Base-by-base conservation (phyloP, 306 rosid species). In the Hylodesmum podocarpum region DNA sequence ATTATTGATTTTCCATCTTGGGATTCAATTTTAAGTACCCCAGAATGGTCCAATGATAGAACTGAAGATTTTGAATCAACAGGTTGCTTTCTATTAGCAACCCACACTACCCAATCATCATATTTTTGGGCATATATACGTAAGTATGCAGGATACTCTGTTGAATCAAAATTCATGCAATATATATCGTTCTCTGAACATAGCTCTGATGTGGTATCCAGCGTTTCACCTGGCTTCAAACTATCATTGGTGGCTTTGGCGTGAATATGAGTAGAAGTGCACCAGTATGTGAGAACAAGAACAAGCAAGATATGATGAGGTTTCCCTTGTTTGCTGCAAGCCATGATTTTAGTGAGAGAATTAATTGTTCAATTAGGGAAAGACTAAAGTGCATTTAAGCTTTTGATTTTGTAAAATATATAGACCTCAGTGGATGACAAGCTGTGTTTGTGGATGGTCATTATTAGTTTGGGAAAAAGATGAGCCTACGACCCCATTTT, bases 1-100 rank as follows among this genome's bases (percentile, higher is more conserved):
- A 77, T 51, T 12, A 54, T 22, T n/a, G 80, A 72, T 18, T 81
- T 9, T 1, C 8, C n/a, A 68, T 21, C 39, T 76, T 43, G 2
- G 2, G 57, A 37, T 29, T 54, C 36, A 0, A 81, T 36, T 62
- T 81, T 84, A 3, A 84, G 59, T 0, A 43, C 63, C 6, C 77
- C 74, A 24, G 31, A 77, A 2, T 21, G 4, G 16, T 78, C 37
- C 47, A 84, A 3, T n/a, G 49, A 62, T 4, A 73, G 9, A 59
- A 27, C 12, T 13, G 47, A 24, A 14, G 36, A 75, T 22, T 50
- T 4, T 1, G 8, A 0, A 1, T 22, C 62, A 4, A 62, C 13
- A 0, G 83, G 50, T 8, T 59, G 4, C 4, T 51, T 8, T 54
- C 57, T 43, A 8, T 73, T 70, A 8, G 58, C 67, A 28, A 36